phyloP scores from a whole-genome alignment of 495 filamentous ascomycete genomes.

The Paragyromitra xinjiangensis region DNA sequence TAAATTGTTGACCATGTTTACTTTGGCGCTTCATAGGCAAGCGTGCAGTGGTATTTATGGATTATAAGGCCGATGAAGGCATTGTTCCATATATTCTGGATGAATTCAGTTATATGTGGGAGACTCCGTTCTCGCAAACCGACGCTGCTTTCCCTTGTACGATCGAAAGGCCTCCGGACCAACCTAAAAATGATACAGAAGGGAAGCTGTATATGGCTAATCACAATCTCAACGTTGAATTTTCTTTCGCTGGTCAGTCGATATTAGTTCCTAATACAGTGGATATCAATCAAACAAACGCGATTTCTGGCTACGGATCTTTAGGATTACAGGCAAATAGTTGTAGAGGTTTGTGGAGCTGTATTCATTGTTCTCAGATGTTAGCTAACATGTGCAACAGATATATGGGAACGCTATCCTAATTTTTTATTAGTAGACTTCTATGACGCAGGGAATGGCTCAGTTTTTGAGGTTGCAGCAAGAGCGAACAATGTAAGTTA shows the following conservation, averaged over 20 bases:
- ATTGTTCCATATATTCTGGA: constrained; percentile 78
- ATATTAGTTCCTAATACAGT: constrained; percentile 81
- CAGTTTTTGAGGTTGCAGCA: constrained; percentile 91
- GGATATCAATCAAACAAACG: constrained; percentile 74
- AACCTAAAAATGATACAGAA: constrained; percentile 64
- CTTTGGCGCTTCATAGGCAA: constrained; percentile 57
- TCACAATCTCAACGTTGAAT: constrained; percentile 84
- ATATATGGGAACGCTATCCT: constrained; percentile 74
- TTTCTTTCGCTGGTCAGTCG: constrained; percentile 67
- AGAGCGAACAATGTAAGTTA: constrained; percentile 75
- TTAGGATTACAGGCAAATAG: constrained; percentile 73
- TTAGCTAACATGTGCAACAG: constrained; percentile 44
- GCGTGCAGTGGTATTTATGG: constrained; percentile 73
- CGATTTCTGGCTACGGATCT: constrained; percentile 70
- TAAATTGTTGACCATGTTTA: neutral
- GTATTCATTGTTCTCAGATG: constrained; percentile 2
- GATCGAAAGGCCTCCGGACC: constrained; percentile 73
- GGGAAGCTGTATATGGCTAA: constrained; percentile 86
- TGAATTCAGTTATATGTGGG: constrained; percentile 79
- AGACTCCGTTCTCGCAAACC: constrained; percentile 76
- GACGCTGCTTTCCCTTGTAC: constrained; percentile 72
- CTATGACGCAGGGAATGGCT: constrained; percentile 66
- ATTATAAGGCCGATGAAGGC: constrained; percentile 85
- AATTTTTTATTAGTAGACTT: constrained; percentile 90
- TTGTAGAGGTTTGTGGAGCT: constrained; percentile 68